Conservation (phyloP, 352 stramenopile species). For the Pythium graminicola region DNA sequence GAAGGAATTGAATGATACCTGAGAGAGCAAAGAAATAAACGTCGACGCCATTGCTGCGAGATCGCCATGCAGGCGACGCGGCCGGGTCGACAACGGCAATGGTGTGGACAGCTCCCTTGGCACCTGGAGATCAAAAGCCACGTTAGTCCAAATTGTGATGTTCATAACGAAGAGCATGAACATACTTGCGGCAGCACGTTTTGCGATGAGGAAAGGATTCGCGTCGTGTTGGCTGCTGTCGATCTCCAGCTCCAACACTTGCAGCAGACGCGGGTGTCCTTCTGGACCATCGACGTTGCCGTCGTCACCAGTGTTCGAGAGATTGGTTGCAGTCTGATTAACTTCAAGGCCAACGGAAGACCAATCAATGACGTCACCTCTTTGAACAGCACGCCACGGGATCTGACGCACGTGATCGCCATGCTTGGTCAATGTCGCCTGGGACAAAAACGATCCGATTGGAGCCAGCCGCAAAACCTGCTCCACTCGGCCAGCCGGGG, state of each 20-base stretch:
- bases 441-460: constrained; percentile 35
- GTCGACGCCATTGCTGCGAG: constrained; percentile 17
- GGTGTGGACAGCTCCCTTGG: background rate
- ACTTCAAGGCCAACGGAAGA: constrained; percentile 14
- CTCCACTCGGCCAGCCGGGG: constrained; percentile 21
- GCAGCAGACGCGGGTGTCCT: background rate
- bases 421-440: constrained; percentile 34
- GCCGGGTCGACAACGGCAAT: constrained; percentile 17
- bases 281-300: background rate
- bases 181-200: constrained; percentile 16
- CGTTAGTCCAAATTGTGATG: background rate
- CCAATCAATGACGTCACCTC: constrained; percentile 20
- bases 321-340: no score
- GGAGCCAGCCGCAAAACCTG: constrained; percentile 45
- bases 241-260: constrained; percentile 23
- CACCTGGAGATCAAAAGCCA: constrained; percentile 3
- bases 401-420: constrained; percentile 37
- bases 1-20: constrained; percentile 22
- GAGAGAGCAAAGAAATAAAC: constrained; percentile 25
- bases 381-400: constrained; percentile 13
- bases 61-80: constrained; percentile 15
- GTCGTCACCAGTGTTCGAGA: background rate
- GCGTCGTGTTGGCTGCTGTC: constrained; percentile 5
- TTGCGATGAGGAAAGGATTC: constrained; percentile 9
- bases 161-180: background rate